These are phyloP conservation scores for Globisporangium camurandrum DNA, from an alignment of 352 stramenopile species.

Conservation along the genomic window DNA sequence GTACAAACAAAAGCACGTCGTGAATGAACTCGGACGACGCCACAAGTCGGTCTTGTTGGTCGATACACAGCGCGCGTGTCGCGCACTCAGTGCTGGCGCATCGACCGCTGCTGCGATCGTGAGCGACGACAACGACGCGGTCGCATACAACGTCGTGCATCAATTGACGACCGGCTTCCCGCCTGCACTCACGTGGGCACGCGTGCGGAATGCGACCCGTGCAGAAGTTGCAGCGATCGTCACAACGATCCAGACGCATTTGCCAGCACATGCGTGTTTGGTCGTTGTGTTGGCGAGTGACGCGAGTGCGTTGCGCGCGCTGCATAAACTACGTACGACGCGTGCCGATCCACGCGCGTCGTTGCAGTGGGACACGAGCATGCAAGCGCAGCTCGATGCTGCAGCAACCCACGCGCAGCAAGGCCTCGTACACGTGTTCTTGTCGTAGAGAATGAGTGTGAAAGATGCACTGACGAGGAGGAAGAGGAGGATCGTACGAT, in stretches of 20 bases:
- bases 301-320: slow-evolving; percentile 45
- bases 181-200: slow-evolving; percentile 72
- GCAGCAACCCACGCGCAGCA: slow-evolving; percentile 41
- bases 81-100: slow-evolving; percentile 51
- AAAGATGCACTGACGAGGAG: no score
- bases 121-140: slow-evolving; percentile 32
- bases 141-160: slow-evolving; percentile 52
- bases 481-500: no score
- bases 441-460: no score
- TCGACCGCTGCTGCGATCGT: slow-evolving; percentile 61
- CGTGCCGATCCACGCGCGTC: slow-evolving; percentile 65
- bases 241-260: slow-evolving; percentile 26
- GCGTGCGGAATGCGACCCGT: slow-evolving; percentile 35
- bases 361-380: slow-evolving; percentile 67
- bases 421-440: slow-evolving; percentile 56
- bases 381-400: slow-evolving; percentile 51
- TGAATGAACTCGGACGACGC: slow-evolving; percentile 52
- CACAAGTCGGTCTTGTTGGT: slow-evolving; percentile 81
- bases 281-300: slow-evolving; percentile 47
- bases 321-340: slow-evolving; percentile 75
- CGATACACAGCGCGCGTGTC: slow-evolving; percentile 52
- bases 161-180: slow-evolving; percentile 80
- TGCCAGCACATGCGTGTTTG: slow-evolving; percentile 51
- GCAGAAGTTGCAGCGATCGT: slow-evolving; percentile 30
- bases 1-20: slow-evolving; percentile 75